Evolutionary conservation across 352 stramenopile genomes (phyloP).

Genomic region (Pythium folliculosum): DNA sequence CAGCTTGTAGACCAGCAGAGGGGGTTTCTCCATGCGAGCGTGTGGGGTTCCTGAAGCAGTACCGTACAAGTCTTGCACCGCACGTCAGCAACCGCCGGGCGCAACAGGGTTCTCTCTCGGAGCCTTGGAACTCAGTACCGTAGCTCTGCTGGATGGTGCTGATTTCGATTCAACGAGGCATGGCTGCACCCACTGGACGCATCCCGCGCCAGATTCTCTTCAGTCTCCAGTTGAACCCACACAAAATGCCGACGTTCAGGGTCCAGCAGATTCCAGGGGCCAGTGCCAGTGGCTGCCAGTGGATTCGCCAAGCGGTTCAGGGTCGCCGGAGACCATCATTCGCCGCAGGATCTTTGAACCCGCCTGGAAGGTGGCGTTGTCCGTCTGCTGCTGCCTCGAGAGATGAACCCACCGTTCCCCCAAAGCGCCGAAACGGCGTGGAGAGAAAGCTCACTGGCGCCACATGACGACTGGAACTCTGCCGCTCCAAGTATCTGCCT

Average conservation of each 20-base stretch:
- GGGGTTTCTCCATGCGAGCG: no score
- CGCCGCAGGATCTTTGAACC: slow-evolving; percentile 11
- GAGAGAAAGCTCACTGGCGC: neutral
- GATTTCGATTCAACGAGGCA: no score
- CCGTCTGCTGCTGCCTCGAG: neutral
- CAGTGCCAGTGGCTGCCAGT: neutral
- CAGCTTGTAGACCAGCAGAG: neutral
- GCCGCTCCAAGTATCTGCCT: neutral
- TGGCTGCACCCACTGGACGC: neutral
- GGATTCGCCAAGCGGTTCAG: neutral
- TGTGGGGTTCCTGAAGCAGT: neutral
- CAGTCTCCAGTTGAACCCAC: neutral
- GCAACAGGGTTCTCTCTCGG: neutral
- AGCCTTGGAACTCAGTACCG: neutral
- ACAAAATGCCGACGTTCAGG: neutral
- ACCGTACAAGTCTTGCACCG: neutral
- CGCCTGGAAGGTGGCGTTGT: neutral
- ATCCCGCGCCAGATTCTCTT: neutral
- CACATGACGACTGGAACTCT: neutral
- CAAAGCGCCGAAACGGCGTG: neutral
- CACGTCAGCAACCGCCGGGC: neutral
- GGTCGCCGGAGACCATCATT: slow-evolving; percentile 9
- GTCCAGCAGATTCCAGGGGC: neutral
- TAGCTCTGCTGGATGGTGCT: neutral
- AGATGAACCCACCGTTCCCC: slow-evolving; percentile 2